These are phyloP conservation scores for Neurospora discreta DNA, from an alignment of 495 filamentous ascomycete species.

Conservation along the genomic window DNA sequence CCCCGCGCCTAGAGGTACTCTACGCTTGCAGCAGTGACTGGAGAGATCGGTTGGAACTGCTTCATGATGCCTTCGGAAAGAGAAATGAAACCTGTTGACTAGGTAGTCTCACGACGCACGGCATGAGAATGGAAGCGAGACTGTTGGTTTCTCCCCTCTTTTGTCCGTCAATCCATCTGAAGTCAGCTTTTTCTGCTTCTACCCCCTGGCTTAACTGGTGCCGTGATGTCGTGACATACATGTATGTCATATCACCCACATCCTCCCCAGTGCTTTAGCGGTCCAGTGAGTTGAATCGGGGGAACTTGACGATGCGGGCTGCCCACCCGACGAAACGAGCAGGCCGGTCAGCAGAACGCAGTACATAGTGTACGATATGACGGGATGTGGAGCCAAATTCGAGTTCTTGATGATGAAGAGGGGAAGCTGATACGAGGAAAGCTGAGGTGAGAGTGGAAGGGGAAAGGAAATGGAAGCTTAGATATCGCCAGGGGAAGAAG, in stretches of 20 bases:
- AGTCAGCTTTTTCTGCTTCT: neutral
- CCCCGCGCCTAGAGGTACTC: neutral
- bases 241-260: neutral
- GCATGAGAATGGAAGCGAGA: neutral
- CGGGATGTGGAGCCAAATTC: neutral
- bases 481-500: neutral
- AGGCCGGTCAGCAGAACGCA: neutral
- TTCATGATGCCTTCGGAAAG: neutral
- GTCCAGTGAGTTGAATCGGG: neutral
- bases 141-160: neutral
- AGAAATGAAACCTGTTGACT: neutral
- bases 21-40: neutral
- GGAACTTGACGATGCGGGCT: neutral
- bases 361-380: neutral
- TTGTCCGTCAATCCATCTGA: neutral
- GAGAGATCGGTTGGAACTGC: neutral
- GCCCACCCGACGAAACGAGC: neutral
- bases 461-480: neutral
- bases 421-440: neutral
- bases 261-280: neutral
- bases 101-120: neutral
- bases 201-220: neutral
- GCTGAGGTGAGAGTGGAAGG: neutral
- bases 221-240: neutral
- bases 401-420: neutral